A percentile compares a stretch with the other conserved stretches of the same genome.
Evolutionary conservation across 305 asterid genomes (phyloP).

Genomic region (Plantago lanceolata): DNA sequence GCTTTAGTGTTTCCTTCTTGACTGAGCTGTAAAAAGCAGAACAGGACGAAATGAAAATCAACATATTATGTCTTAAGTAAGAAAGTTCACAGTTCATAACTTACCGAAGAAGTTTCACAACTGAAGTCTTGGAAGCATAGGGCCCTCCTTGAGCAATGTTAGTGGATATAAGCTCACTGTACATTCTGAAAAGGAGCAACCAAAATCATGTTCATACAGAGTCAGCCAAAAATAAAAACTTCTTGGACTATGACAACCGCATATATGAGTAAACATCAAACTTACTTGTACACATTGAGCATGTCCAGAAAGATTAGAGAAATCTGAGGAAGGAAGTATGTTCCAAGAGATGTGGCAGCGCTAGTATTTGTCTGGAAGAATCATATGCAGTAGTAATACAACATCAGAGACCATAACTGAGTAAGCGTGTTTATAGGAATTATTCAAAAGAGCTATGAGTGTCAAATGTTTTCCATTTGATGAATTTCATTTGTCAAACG

Average conservation of each 20-base stretch:
- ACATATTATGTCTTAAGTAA: slow-evolving; percentile 1
- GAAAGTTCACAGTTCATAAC: slow-evolving; percentile 13
- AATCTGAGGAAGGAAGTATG: slow-evolving; percentile 82
- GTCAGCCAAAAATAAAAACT: slow-evolving; percentile 9
- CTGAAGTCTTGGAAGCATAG: slow-evolving; percentile 71
- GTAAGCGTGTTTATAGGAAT: neutral
- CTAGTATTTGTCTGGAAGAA: slow-evolving; percentile 81
- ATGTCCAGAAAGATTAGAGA: slow-evolving; percentile 79
- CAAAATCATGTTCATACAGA: slow-evolving; percentile 24
- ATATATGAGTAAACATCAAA: slow-evolving; percentile 6
- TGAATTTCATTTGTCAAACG: too few relatives aligned
- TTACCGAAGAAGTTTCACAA: slow-evolving; percentile 92
- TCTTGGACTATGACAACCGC: neutral
- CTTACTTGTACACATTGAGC: slow-evolving; percentile 94
- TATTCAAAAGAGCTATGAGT: neutral
- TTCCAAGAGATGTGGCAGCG: slow-evolving; percentile 85
- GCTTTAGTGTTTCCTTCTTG: slow-evolving; percentile 93
- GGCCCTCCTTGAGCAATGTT: slow-evolving; percentile 96
- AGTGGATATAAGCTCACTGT: slow-evolving; percentile 89
- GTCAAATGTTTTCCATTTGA: too few relatives aligned
- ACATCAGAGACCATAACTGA: slow-evolving; percentile 12
- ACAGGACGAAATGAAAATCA: slow-evolving; percentile 19
- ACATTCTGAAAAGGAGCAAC: slow-evolving; percentile 67
- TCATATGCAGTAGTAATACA: slow-evolving; percentile 6
- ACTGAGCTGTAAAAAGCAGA: slow-evolving; percentile 62